Percentiles rank a stretch among this genome's conserved stretches.
phyloP scores from a whole-genome alignment of 2,329 filamentous ascomycete species.

The Tolypocladium nubicola region DNA sequence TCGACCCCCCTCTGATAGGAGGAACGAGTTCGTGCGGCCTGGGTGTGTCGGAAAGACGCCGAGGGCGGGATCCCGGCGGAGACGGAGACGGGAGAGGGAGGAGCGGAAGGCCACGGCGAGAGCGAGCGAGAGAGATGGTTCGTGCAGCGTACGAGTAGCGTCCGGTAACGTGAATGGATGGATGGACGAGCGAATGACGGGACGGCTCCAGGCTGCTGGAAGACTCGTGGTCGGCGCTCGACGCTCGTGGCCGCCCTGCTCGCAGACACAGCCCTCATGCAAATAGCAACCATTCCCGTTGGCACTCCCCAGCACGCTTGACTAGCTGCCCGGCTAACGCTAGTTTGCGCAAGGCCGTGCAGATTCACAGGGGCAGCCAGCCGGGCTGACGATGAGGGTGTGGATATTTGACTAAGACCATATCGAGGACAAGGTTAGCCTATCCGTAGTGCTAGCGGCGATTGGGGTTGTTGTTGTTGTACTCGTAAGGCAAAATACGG shows the following conservation, averaged over 20 bases:
- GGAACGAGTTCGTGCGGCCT: background rate
- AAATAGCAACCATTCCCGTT: background rate
- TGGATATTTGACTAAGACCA: constrained; percentile 1
- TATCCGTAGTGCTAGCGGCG: background rate
- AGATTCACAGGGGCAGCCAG: background rate
- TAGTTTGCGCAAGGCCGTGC: background rate
- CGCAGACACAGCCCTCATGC: background rate
- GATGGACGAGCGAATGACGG: background rate
- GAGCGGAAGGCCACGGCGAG: background rate
- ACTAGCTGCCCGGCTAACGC: background rate
- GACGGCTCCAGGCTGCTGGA: background rate
- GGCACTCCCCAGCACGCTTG: background rate
- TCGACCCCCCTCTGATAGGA: background rate
- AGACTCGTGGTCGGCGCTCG: background rate
- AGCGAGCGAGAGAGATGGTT: background rate
- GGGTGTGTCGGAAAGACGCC: background rate
- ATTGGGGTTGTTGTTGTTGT: background rate
- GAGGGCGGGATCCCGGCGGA: background rate
- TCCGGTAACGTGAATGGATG: background rate
- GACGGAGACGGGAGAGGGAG: background rate
- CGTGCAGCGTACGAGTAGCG: background rate
- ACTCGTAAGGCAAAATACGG: background rate
- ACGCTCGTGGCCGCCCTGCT: background rate
- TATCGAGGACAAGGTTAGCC: background rate
- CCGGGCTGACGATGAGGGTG: background rate